phyloP scores from a whole-genome alignment of 2,329 filamentous ascomycete species.

The Fusarium torreyae region DNA sequence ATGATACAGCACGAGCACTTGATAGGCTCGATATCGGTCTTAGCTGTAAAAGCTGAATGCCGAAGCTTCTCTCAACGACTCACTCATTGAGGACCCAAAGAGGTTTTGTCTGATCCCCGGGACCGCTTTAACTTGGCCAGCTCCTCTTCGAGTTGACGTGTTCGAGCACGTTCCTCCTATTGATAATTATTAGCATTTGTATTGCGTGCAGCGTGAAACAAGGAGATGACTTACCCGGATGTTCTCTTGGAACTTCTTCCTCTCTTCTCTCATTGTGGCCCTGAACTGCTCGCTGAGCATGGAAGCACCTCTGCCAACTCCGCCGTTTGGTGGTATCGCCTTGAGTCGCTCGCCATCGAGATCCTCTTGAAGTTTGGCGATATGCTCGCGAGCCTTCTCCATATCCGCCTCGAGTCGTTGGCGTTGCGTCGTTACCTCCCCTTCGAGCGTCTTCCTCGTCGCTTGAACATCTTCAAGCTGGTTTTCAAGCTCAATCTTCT shows the following conservation, averaged over 20 bases:
- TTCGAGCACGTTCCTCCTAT: conserved; percentile 66
- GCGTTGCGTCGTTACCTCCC: conserved; percentile 49
- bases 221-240: conserved; percentile 60
- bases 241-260: conserved; percentile 71
- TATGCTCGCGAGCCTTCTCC: conserved; percentile 54
- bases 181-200: conserved; percentile 49
- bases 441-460: conserved; percentile 41
- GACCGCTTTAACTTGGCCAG: conserved; percentile 61
- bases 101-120: conserved; percentile 60
- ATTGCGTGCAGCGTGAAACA: background rate
- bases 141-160: conserved; percentile 67
- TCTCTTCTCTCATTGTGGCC: conserved; percentile 69
- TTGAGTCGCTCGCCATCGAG: conserved; percentile 67
- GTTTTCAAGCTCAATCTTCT: conserved; percentile 61
- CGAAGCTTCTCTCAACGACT: background rate
- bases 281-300: conserved; percentile 72
- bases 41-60: background rate
- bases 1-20: conserved; percentile 31
- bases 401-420: conserved; percentile 60
- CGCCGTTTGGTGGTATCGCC: conserved; percentile 55
- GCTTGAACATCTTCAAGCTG: conserved; percentile 53
- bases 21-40: background rate
- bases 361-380: conserved; percentile 64
- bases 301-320: conserved; percentile 60
- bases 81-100: conserved; percentile 58